A percentile compares a stretch with the other conserved stretches of the same genome.
These are phyloP conservation scores for Cladobotryum mycophilum DNA, from an alignment of 2,329 filamentous ascomycete genomes.

Conservation along the genomic window DNA sequence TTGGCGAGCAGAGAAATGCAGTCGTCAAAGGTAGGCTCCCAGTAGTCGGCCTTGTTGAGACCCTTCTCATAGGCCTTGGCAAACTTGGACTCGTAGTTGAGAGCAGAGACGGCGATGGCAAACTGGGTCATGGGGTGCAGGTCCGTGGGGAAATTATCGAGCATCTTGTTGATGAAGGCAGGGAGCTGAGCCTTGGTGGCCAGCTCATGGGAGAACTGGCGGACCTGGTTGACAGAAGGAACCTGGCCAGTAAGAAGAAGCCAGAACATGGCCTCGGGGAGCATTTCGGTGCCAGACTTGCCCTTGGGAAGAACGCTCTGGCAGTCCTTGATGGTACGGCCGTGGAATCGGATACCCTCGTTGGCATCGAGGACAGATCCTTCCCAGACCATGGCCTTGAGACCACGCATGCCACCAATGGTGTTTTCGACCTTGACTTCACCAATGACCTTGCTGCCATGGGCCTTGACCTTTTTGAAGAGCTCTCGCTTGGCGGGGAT, in stretches of 20 bases:
- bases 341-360: conserved; percentile 97
- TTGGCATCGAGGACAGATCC: conserved; percentile 94
- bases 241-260: conserved; percentile 89
- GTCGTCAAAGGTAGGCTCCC: conserved; percentile 97
- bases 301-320: conserved; percentile 91
- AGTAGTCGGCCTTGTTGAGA: conserved; percentile 93
- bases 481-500: conserved; percentile 93
- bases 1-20: conserved; percentile 90
- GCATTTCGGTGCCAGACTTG: conserved; percentile 87
- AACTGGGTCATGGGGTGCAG: conserved; percentile 99
- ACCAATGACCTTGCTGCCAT: conserved; percentile 75
- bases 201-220: conserved; percentile 75
- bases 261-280: conserved; percentile 99
- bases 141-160: conserved; percentile 81
- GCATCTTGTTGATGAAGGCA: conserved; percentile 75
- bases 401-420: conserved; percentile 91
- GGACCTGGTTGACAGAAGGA: conserved; percentile 74
- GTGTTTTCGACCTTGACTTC: conserved; percentile 93
- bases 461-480: conserved; percentile 85
- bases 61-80: conserved; percentile 89
- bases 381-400: conserved; percentile 99
- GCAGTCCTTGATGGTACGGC: conserved; percentile 96
- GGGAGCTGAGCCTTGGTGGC: conserved; percentile 82
- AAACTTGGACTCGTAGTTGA: conserved; percentile 91
- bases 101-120: conserved; percentile 86